phyloP scores from a whole-genome alignment of 1,284 basidiomycete species.

The Trichosporon sp. region DNA sequence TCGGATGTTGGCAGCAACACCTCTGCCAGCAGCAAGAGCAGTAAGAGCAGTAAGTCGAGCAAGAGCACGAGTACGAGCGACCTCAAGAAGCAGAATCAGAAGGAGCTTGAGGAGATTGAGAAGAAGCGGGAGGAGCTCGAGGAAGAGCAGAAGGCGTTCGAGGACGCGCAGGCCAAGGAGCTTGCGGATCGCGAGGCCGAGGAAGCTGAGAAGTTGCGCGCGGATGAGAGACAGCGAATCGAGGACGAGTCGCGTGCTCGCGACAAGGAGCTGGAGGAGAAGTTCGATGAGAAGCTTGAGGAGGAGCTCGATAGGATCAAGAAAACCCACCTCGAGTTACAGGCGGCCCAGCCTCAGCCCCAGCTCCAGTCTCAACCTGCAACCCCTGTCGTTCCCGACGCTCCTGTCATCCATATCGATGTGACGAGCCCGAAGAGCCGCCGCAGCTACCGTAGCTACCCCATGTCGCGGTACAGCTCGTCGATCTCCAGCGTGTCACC shows the following conservation, averaged over 20 bases:
- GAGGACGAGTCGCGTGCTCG: constrained; percentile 1
- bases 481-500: background rate
- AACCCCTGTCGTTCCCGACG: background rate
- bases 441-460: background rate
- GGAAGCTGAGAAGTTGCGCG: constrained; percentile 1
- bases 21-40: background rate
- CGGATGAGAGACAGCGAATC: background rate
- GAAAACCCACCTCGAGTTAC: background rate
- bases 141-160: constrained; percentile 11
- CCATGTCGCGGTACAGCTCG: background rate
- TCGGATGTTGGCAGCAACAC: background rate
- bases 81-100: background rate
- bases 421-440: background rate
- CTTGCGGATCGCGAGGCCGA: constrained; percentile 2
- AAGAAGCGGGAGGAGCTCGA: constrained; percentile 18
- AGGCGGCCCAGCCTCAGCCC: background rate
- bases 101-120: background rate
- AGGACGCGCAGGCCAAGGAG: constrained; percentile 8
- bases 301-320: background rate
- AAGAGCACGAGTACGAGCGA: background rate
- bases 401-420: background rate
- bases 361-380: background rate
- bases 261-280: background rate
- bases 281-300: background rate
- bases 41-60: background rate